Conservation (phyloP, 192 early-diverging fungal genomes). For the Podila epigama region DNA sequence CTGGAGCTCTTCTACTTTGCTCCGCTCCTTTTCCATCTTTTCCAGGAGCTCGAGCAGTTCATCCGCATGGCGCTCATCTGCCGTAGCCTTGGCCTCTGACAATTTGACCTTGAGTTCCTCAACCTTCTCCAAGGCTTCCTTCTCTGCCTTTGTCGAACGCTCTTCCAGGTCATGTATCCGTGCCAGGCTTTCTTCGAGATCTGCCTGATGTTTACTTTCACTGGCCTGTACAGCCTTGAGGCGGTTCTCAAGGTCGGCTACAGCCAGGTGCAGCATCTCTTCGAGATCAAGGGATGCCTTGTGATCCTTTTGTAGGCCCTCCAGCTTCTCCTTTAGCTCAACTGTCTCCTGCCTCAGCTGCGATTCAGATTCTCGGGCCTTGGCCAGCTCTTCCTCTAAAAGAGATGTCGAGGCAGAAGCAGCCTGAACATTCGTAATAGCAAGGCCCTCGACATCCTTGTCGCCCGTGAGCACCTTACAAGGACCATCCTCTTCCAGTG, state of each 20-base stretch:
- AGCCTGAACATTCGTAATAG: not conserved
- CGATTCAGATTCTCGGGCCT: conserved; percentile 21
- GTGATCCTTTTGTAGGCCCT: conserved; percentile 16
- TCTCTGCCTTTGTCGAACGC: conserved; percentile 38
- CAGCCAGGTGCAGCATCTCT: conserved; percentile 35
- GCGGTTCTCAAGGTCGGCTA: conserved; percentile 21
- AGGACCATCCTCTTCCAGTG: not conserved
- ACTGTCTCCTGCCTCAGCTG: conserved; percentile 20
- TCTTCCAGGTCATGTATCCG: conserved; percentile 39
- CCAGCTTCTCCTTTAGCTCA: conserved; percentile 16
- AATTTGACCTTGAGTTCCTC: conserved; percentile 38
- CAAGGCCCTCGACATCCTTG: not conserved
- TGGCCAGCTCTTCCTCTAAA: conserved; percentile 17
- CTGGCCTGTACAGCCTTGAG: conserved; percentile 16
- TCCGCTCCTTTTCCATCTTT: conserved; percentile 40
- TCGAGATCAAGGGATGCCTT: conserved; percentile 19
- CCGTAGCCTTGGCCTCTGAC: conserved; percentile 16
- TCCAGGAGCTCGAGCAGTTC: conserved; percentile 22
- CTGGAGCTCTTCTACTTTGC: conserved; percentile 35
- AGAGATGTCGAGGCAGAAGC: not conserved
- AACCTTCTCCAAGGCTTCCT: conserved; percentile 20
- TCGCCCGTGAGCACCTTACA: conserved; percentile 8
- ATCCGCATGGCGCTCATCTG: conserved; percentile 19
- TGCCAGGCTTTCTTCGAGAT: conserved; percentile 26
- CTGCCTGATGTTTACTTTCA: conserved; percentile 10